These are phyloP conservation scores for Crithidia fasciculata DNA, from an alignment of 208 protist species.

Conservation along the genomic window DNA sequence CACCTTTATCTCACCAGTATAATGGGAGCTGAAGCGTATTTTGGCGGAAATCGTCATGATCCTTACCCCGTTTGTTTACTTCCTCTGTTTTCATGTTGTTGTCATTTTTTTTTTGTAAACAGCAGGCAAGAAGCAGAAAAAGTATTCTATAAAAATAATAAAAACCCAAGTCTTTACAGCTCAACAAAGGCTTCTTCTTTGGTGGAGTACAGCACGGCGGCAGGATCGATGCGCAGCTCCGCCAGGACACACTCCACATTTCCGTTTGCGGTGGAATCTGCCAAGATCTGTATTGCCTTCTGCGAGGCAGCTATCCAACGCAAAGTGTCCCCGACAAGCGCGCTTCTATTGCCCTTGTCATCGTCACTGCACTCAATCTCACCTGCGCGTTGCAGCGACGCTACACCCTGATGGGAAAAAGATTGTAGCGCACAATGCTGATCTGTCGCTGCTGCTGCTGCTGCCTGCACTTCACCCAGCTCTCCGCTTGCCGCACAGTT, in stretches of 20 bases:
- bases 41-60: no score
- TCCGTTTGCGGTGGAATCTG: conserved; percentile 10
- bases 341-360: background rate
- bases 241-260: conserved; percentile 30
- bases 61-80: no score
- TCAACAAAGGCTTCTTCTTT: conserved; percentile 30
- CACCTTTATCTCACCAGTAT: no score
- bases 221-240: conserved; percentile 29
- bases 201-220: conserved; percentile 25
- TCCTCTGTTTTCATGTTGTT: background rate
- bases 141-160: conserved; percentile 10
- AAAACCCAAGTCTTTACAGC: conserved; percentile 7
- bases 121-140: conserved; percentile 5
- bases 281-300: conserved; percentile 18
- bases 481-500: background rate
- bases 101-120: background rate
- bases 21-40: no score
- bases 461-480: background rate
- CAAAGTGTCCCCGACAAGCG: conserved; percentile 31
- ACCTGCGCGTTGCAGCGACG: no score
- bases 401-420: no score
- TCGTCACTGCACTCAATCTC: background rate
- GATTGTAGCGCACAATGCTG: no score
- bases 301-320: conserved; percentile 35
- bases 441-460: no score